Evolutionary conservation across 176 grass and related monocot genomes (phyloP), one percentile per base, ranked within the genome.

Genomic region (Hsuehochloa calcarea): DNA sequence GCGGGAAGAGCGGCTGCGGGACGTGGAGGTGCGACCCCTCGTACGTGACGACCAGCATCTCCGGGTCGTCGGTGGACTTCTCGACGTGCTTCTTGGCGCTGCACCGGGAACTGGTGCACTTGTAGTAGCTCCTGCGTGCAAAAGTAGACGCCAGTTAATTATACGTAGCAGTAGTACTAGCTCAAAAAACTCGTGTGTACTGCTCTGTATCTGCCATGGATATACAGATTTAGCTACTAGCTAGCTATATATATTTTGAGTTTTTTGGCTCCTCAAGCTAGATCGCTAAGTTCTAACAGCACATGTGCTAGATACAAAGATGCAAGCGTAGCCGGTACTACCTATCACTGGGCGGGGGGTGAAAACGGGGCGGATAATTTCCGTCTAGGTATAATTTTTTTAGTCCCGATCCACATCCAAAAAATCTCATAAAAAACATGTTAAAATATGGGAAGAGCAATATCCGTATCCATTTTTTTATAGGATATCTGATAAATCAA

Each of bases 1-100:
- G 63, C 14, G 56, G 71, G 64, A 81, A 84, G 19, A 55, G 65
- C 61, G 70, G 81, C 75, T 87, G 76, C 44, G 84, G 63, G 71
- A 70, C 65, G 91, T 92, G 91, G 46, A 68, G 75, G 65, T 92
- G 91, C 8, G 80, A 16, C 12, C 91, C 91, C 85, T 92, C 87
- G 76, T 92, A 92, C 15, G 91, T 92, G 80, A 92, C 81, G 80
- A 87, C 52, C 65, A 92, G 55, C 84, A 64, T 68, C 61, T 90
- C 91, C 23, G 87, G 80, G 55, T 92, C 87, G 26, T 89, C 84
- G 19, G 56, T 84, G 70, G 84, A 92, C 49, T 87, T 92, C 84
- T 92, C 91, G 9, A 92, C 91, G 84, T 92, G 91, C 80, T 92
- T 92, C 91, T 92, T 92, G 13, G 91, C 91, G 71, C 72, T 80